A percentile compares a stretch with the other conserved stretches of the same genome.
These are phyloP conservation scores for Penicillium chermesinum DNA, from an alignment of 495 filamentous ascomycete species.

Conservation along the genomic window DNA sequence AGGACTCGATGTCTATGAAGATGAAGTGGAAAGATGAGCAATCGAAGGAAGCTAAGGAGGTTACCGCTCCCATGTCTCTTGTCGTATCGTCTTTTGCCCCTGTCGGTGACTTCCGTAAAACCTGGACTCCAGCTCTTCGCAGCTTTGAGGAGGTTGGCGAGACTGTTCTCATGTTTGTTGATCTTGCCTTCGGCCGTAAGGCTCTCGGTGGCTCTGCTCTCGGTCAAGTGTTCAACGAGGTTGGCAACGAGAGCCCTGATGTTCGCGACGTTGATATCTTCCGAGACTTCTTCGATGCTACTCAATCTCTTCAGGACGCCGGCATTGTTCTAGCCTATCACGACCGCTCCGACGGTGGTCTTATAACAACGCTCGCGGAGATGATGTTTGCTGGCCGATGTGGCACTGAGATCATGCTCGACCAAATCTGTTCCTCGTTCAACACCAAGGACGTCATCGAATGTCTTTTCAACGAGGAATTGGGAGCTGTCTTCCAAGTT, in stretches of 20 bases:
- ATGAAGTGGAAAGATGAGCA: slow-evolving; percentile 83
- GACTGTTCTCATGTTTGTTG: slow-evolving; percentile 83
- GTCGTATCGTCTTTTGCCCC: slow-evolving; percentile 86
- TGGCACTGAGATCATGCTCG: slow-evolving; percentile 79
- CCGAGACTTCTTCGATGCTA: slow-evolving; percentile 88
- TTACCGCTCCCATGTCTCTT: slow-evolving; percentile 85
- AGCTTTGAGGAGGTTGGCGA: slow-evolving; percentile 83
- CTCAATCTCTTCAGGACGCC: slow-evolving; percentile 77
- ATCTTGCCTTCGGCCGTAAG: slow-evolving; percentile 72
- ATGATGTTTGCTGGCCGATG: slow-evolving; percentile 99
- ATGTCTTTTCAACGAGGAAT: slow-evolving; percentile 89
- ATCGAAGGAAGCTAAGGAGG: slow-evolving; percentile 65
- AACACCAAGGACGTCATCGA: slow-evolving; percentile 61
- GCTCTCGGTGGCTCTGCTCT: slow-evolving; percentile 87
- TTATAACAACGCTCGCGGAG: slow-evolving; percentile 86
- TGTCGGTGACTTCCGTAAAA: slow-evolving; percentile 71
- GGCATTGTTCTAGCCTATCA: slow-evolving; percentile 92
- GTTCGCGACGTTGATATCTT: slow-evolving; percentile 75
- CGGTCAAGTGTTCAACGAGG: slow-evolving; percentile 83
- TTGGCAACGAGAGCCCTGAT: slow-evolving; percentile 80
- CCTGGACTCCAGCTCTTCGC: slow-evolving; percentile 89
- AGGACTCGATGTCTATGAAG: slow-evolving; percentile 99
- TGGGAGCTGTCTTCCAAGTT: slow-evolving; percentile 97
- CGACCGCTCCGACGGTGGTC: slow-evolving; percentile 87
- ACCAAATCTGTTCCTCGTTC: slow-evolving; percentile 54